Base-by-base conservation (phyloP, 192 early-diverging fungal genomes). In the Coemansia sp. region DNA sequence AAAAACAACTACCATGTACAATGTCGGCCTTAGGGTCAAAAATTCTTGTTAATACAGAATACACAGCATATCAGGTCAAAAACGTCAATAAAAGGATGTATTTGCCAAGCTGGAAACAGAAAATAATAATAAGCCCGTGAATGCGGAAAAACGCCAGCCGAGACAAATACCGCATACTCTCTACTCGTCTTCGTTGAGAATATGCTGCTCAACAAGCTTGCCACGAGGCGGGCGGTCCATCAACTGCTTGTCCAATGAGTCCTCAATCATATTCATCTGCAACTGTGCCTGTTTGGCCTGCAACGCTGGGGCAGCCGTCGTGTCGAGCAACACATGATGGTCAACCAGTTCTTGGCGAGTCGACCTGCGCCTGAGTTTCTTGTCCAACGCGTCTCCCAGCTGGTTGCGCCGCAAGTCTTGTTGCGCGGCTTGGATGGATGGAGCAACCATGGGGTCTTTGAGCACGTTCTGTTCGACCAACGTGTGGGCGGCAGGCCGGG, bases 381-480 rank as follows among this genome's bases (percentile, higher is more conserved):
- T 65, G 65, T 87, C 84, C 22, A 91, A 72, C 2, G 63, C 57
- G 50, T 86, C 84, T 49, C 84, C 84, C 6, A 89, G 50, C 10
- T 47, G 41, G 53, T 47, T 65, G 52, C 70, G 72, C 23, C 63
- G 50, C 5, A 83, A 66, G 57, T 79, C 64, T 8, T 43, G 29
- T 48, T 69, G 54, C 25, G 48, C 66, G 6, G 69, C 70, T 47
- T 83, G 81, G 19, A 83, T 57, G 1, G 68, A 62, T 4, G 82
- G 76, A 0, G 76, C 76, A 23, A 75, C 66, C n/a, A 32, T 58
- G 5, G 73, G 62, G 14, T 69, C 79, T 63, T 82, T 83, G 35
- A 90, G 75, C n/a, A 90, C 86, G 52, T 89, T 86, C 65, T 71
- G 81, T 8, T 80, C 73, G 22, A 84, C 79, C 3, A 89, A 81